Evolutionary conservation across 345 rosid genomes (phyloP).

Genomic region (Laguncularia racemosa): DNA sequence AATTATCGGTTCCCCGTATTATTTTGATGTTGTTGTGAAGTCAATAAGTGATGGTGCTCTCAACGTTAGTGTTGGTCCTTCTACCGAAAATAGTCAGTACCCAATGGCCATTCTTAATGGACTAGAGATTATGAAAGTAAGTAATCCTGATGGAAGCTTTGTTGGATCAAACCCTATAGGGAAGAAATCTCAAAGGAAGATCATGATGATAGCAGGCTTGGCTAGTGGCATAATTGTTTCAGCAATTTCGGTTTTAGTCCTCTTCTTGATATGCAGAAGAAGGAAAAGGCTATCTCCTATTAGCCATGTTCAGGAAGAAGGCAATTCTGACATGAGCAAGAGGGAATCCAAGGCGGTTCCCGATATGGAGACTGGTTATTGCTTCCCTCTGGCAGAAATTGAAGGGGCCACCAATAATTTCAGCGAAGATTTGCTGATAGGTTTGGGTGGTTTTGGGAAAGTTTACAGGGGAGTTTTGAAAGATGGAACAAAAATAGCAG

Average conservation of each 20-base stretch:
- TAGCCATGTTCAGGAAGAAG: constrained; percentile 7
- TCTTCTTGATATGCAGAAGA: constrained; percentile 8
- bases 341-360: neutral
- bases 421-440: constrained; percentile 9
- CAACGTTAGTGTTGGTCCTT: constrained; percentile 55
- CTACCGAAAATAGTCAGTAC: constrained; percentile 8
- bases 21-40: constrained; percentile 44
- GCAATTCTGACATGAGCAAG: neutral
- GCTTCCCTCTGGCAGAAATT: constrained; percentile 8
- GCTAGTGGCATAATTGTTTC: neutral
- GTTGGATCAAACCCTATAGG: constrained; percentile 1
- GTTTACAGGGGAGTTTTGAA: constrained; percentile 16
- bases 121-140: constrained; percentile 18
- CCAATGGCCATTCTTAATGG: constrained; percentile 17
- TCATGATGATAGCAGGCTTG: constrained; percentile 1
- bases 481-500: constrained; percentile 17
- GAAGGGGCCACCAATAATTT: constrained; percentile 17
- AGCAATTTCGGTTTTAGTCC: neutral
- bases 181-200: neutral
- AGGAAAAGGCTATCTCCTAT: constrained; percentile 8
- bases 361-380: constrained; percentile 7
- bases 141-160: constrained; percentile 8
- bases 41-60: constrained; percentile 17
- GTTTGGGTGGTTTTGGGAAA: constrained; percentile 17
- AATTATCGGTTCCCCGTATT: constrained; percentile 42